Base-by-base conservation (phyloP, 1,284 basidiomycete genomes). In the Neonothopanus nambi region DNA sequence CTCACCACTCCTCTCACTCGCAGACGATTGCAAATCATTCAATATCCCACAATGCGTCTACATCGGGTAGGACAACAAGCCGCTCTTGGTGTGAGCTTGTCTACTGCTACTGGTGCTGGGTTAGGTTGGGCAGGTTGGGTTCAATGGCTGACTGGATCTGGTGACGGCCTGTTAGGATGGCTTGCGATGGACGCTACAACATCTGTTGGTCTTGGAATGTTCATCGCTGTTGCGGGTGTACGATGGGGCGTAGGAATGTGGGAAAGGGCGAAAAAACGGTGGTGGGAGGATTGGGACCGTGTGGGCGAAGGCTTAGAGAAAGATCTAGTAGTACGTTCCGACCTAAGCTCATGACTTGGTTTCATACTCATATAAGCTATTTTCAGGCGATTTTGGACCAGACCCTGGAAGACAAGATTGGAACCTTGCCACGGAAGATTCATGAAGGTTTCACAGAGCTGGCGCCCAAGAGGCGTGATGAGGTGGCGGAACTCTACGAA, bases 231-330 rank as follows among this genome's bases (percentile, higher is more conserved):
- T 11, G 63, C 68, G 1, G 80, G 84, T 21, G 56, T 92, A 35
- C 74, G 87, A 23, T 87, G 87, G 80, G 84, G 83, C 6, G 77
- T 89, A 17, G 80, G 80, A 3, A 73, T 74, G 54, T 94, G 91
- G 90, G 84, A 86, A 49, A 79, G 73, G 58, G 85, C 85, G 2
- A 88, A 91, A 67, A 73, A 65, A 50, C 72, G 69, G 46, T 95
- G 91, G 85, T 83, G 83, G 82, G 76, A 76, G 49, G 89, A 93
- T 66, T 91, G 85, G 77, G 65, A 67, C 28, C 74, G 93, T 40
- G 78, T 93, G 3, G 81, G 81, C 3, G 76, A 82, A 48, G 89
- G 91, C 8, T 70, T 92, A 47, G 79, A 82, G 57, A 77, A 87
- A 45, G 92, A 95, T 71, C 67, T 93, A 15, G 74, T 79, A 72